A percentile compares a stretch with the other conserved stretches of the same genome.
phyloP scores from a whole-genome alignment of 148 eudicot species.

The Polygonum maritimum region DNA sequence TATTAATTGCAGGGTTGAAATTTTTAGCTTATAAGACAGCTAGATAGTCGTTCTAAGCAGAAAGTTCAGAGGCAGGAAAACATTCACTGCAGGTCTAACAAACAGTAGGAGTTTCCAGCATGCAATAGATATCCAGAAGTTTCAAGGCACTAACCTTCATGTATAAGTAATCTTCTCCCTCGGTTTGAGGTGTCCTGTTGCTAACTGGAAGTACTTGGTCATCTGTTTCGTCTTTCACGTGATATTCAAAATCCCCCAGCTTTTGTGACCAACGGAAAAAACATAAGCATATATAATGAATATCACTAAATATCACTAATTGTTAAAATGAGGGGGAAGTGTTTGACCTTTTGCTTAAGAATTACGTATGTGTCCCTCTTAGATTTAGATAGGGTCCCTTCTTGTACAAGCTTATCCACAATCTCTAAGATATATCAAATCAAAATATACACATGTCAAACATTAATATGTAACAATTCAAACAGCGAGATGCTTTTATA shows the following conservation, averaged over 20 bases:
- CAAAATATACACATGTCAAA: background rate
- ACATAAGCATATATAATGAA: constrained; percentile 1
- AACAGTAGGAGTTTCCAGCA: background rate
- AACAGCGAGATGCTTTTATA: background rate
- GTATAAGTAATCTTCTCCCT: constrained; percentile 59
- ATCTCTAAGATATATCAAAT: constrained; percentile 47
- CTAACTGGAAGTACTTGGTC: constrained; percentile 25
- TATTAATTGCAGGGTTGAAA: background rate
- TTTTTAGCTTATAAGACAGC: background rate
- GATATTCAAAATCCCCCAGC: constrained; percentile 41
- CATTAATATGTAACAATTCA: background rate
- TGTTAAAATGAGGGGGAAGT: background rate
- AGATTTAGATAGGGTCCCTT: constrained; percentile 39
- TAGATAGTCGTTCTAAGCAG: background rate
- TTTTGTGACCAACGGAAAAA: background rate
- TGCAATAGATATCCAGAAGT: background rate
- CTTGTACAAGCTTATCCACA: constrained; percentile 69
- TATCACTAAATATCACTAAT: background rate
- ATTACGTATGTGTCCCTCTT: constrained; percentile 51
- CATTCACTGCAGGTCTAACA: background rate
- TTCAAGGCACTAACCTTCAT: constrained; percentile 53
- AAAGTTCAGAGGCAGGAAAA: background rate
- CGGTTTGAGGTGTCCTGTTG: constrained; percentile 26
- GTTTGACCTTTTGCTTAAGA: constrained; percentile 52
- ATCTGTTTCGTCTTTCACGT: constrained; percentile 71